These are phyloP conservation scores for Rhodotorula taiwanensis DNA, from an alignment of 768 basidiomycete genomes.

Conservation along the genomic window DNA sequence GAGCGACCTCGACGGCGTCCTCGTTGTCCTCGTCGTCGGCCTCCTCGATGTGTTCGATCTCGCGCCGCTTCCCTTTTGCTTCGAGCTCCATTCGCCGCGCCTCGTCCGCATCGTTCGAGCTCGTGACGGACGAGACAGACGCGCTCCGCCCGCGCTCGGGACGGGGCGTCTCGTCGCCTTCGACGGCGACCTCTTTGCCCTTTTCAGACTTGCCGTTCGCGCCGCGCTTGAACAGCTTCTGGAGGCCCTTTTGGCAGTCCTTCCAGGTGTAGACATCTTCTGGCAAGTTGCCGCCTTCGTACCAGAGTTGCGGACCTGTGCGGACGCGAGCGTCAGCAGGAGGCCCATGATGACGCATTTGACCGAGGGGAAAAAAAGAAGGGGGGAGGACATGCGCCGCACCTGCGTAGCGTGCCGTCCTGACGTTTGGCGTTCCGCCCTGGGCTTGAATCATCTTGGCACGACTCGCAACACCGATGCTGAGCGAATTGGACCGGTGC, in stretches of 20 bases:
- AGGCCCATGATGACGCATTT: no score
- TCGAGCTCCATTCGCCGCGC: conserved; percentile 29
- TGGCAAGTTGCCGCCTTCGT: conserved; percentile 28
- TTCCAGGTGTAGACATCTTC: conserved; percentile 28
- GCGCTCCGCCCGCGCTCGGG: not conserved
- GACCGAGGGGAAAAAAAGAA: no score
- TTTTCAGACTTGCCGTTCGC: not conserved
- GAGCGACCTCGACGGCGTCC: conserved; percentile 1
- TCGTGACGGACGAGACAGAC: not conserved
- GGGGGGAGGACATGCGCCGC: no score
- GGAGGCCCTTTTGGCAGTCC: conserved; percentile 15
- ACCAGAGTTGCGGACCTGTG: conserved; percentile 29
- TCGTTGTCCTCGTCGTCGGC: conserved; percentile 4
- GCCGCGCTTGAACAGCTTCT: conserved; percentile 32
- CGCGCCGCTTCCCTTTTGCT: conserved; percentile 24
- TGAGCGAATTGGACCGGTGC: conserved; percentile 31
- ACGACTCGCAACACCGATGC: conserved; percentile 29
- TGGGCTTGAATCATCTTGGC: conserved; percentile 28
- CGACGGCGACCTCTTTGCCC: not conserved
- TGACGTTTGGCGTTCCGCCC: conserved; percentile 6
- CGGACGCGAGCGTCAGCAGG: no score
- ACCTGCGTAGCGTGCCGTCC: conserved; percentile 29
- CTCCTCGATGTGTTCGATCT: conserved; percentile 36
- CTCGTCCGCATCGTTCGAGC: conserved; percentile 4
- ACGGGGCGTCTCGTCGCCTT: not conserved